Evolutionary conservation across 2,329 filamentous ascomycete genomes (phyloP).

Genomic region (Lachnellula willkommii): DNA sequence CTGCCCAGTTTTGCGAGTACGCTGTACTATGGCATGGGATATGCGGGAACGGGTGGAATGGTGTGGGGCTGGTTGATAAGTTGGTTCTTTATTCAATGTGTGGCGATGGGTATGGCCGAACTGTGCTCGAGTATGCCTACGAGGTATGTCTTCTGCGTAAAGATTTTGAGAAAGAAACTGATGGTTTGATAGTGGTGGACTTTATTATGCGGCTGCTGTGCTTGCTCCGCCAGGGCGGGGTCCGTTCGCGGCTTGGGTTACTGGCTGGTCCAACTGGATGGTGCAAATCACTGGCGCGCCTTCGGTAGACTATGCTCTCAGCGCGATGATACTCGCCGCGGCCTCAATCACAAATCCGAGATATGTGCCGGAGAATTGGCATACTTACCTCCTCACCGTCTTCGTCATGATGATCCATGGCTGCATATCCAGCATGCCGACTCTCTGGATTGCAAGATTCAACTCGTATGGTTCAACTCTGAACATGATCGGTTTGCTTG

Average conservation of each 20-base stretch:
- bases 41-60: constrained; percentile 57
- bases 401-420: constrained; percentile 62
- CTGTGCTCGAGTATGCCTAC: constrained; percentile 70
- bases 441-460: constrained; percentile 62
- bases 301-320: constrained; percentile 60
- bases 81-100: constrained; percentile 66
- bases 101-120: constrained; percentile 66
- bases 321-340: constrained; percentile 67
- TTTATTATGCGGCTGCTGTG: constrained; percentile 70
- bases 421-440: constrained; percentile 64
- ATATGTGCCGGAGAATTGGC: constrained; percentile 61
- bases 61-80: constrained; percentile 72
- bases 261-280: constrained; percentile 67
- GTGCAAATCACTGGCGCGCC: constrained; percentile 62
- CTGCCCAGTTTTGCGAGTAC: constrained; percentile 68
- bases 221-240: constrained; percentile 62
- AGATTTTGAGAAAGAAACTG: neutral
- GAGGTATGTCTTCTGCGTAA: constrained; percentile 33
- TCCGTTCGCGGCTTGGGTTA: constrained; percentile 63
- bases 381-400: constrained; percentile 62
- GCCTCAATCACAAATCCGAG: constrained; percentile 61
- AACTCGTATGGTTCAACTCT: constrained; percentile 66
- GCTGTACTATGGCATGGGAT: constrained; percentile 63
- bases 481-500: constrained; percentile 62
- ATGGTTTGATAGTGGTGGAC: constrained; percentile 46